phyloP scores from a whole-genome alignment of 129 eudicot species.

The Artemisia argyi region DNA sequence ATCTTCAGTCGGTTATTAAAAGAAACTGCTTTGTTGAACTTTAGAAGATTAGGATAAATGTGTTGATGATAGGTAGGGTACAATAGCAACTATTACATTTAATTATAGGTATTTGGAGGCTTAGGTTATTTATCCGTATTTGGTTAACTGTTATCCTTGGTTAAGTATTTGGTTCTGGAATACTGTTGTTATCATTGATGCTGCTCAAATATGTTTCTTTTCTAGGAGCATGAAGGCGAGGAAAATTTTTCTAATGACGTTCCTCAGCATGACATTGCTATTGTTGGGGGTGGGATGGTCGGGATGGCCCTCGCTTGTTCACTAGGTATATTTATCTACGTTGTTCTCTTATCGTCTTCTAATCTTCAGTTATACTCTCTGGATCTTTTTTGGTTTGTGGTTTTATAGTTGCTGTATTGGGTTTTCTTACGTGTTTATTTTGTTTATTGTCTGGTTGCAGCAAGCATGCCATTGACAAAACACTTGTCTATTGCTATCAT shows the following conservation, averaged over 20 bases:
- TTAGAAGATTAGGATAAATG: background rate
- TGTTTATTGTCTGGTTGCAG: constrained; percentile 49
- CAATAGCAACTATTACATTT: background rate
- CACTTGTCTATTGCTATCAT: constrained; percentile 80
- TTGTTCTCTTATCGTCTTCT: background rate
- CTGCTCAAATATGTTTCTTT: background rate
- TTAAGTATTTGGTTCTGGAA: background rate
- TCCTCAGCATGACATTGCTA: constrained; percentile 85
- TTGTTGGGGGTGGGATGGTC: constrained; percentile 99
- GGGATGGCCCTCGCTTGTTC: constrained; percentile 98
- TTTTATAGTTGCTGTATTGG: background rate
- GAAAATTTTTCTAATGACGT: constrained; percentile 26
- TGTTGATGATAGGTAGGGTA: background rate
- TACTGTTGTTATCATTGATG: background rate
- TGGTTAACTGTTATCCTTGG: background rate
- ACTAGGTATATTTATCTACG: constrained; percentile 48
- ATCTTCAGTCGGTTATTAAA: constrained; percentile 1
- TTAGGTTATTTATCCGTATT: background rate
- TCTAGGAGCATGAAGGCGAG: constrained; percentile 36
- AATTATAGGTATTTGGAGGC: background rate
- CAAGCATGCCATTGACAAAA: constrained; percentile 74
- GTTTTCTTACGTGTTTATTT: constrained; percentile 20
- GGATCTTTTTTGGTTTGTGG: background rate
- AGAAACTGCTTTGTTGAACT: background rate
- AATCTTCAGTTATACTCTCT: background rate